Percentiles rank a stretch among this genome's conserved stretches.
These are phyloP conservation scores for Suillus hirtellus DNA, from an alignment of 768 basidiomycete species.

Conservation along the genomic window DNA sequence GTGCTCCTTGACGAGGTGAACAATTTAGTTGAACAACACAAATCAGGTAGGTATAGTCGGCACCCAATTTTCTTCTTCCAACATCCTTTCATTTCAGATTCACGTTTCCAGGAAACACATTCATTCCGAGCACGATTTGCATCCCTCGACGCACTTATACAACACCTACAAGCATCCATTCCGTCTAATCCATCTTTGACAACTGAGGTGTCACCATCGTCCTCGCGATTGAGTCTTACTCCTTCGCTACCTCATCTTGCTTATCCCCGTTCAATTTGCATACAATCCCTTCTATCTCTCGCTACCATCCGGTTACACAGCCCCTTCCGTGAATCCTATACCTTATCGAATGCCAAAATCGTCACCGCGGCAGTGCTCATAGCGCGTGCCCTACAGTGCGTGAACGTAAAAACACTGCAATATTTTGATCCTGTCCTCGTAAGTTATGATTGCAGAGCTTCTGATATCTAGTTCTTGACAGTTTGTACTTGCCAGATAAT, in stretches of 20 bases:
- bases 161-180: slow-evolving; percentile 34
- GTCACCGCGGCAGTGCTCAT: slow-evolving; percentile 19
- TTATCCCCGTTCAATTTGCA: neutral
- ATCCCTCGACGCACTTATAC: slow-evolving; percentile 47
- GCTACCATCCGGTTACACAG: slow-evolving; percentile 27
- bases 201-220: neutral
- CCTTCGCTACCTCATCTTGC: neutral
- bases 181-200: neutral
- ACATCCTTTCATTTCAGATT: neutral
- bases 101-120: slow-evolving; percentile 32
- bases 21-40: slow-evolving; percentile 28
- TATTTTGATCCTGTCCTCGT: slow-evolving; percentile 11
- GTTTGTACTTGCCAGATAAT: slow-evolving; percentile 17
- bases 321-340: slow-evolving; percentile 19
- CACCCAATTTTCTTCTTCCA: neutral
- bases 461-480: neutral
- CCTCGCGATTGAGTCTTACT: neutral
- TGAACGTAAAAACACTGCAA: slow-evolving; percentile 2
- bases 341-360: slow-evolving; percentile 18
- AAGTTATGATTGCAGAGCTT: slow-evolving; percentile 16
- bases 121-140: slow-evolving; percentile 44
- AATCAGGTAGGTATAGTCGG: slow-evolving; percentile 25
- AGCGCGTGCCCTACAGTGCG: slow-evolving; percentile 18
- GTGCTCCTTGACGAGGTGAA: slow-evolving; percentile 38
- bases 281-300: slow-evolving; percentile 16